A percentile compares a stretch with the other conserved stretches of the same genome.
Conservation (phyloP, 192 early-diverging fungal species). For the Haplosporangium gracile region DNA sequence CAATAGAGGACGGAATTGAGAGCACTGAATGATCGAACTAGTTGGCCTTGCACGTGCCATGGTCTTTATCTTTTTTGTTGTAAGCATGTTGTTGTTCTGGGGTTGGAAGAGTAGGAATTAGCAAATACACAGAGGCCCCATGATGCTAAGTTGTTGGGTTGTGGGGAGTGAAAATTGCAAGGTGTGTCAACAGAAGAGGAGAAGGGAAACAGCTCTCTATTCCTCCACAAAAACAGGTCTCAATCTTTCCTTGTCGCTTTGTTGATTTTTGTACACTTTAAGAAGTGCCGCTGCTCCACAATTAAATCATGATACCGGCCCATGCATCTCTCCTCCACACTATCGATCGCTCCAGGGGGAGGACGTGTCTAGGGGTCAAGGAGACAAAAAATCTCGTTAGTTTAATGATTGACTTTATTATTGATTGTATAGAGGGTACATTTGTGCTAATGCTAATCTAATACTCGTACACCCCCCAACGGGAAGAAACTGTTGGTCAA, state of each 20-base stretch:
- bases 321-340: not conserved
- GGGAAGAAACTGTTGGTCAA: too few relatives aligned
- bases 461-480: too few relatives aligned
- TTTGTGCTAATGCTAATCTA: too few relatives aligned
- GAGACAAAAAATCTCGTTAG: too few relatives aligned
- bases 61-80: not conserved
- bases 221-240: not conserved
- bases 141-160: not conserved
- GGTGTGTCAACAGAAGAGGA: not conserved
- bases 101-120: not conserved
- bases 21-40: not conserved
- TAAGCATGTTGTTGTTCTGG: not conserved
- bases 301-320: not conserved
- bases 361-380: too few relatives aligned
- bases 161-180: not conserved
- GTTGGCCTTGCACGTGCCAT: not conserved
- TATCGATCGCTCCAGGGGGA: not conserved
- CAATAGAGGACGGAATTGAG: not conserved
- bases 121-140: not conserved
- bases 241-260: not conserved
- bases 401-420: too few relatives aligned
- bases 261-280: slow-evolving; percentile 6
- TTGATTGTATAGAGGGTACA: too few relatives aligned
- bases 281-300: not conserved
- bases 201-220: not conserved